Percentiles rank a stretch among this genome's conserved stretches.
These are phyloP conservation scores for Noccaea caerulescens DNA, from an alignment of 345 rosid species.

Conservation along the genomic window DNA sequence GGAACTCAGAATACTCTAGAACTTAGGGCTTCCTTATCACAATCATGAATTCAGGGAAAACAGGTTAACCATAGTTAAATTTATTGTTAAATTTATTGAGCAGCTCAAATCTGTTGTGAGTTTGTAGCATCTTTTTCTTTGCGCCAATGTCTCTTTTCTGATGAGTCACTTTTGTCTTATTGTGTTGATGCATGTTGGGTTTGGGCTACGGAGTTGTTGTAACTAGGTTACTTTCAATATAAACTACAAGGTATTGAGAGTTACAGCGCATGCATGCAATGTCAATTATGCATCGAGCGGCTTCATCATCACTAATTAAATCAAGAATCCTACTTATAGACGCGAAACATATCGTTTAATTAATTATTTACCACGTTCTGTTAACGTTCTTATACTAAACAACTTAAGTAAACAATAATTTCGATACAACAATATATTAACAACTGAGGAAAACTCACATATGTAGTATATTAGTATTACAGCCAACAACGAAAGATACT, in stretches of 20 bases:
- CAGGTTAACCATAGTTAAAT: too few species aligned
- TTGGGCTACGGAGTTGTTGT: too few species aligned
- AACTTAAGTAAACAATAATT: neutral
- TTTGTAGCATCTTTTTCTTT: too few species aligned
- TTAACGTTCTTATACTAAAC: neutral
- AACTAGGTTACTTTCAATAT: too few species aligned
- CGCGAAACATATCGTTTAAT: neutral
- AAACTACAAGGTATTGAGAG: neutral
- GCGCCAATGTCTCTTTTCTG: too few species aligned
- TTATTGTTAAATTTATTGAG: too few species aligned
- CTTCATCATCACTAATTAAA: neutral
- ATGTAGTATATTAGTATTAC: neutral
- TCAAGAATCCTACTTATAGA: conserved; percentile 4
- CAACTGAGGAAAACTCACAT: neutral
- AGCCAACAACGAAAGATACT: neutral
- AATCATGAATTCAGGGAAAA: too few species aligned
- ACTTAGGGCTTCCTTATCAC: too few species aligned
- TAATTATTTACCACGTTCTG: neutral
- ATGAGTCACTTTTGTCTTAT: too few species aligned
- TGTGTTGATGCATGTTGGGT: too few species aligned
- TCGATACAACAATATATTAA: neutral
- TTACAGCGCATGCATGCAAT: conserved; percentile 29
- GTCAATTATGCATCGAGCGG: conserved; percentile 12
- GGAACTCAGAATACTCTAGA: too few species aligned
- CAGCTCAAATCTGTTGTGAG: too few species aligned